phyloP scores from a whole-genome alignment of 805 yeast species.

The Saccharomycopsis selenospora region DNA sequence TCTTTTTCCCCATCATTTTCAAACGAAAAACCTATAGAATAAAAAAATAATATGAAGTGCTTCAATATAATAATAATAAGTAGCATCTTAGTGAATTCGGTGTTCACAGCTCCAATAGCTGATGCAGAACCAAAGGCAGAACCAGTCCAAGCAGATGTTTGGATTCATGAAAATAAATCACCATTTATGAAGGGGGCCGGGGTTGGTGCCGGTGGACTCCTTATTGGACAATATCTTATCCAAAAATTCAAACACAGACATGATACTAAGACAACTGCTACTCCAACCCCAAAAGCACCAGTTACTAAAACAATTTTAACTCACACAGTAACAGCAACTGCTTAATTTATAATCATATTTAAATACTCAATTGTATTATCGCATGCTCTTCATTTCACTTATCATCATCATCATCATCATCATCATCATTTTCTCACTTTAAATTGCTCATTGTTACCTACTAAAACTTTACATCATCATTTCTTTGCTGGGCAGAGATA shows the following conservation, averaged over 20 bases:
- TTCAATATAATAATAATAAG: not conserved
- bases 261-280: not conserved
- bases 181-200: conserved; percentile 2
- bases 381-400: too few species aligned
- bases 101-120: not conserved
- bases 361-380: too few species aligned
- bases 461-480: too few species aligned
- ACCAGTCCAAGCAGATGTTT: not conserved
- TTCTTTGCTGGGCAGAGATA: too few species aligned
- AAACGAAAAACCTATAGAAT: too few species aligned
- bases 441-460: too few species aligned
- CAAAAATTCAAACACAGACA: not conserved
- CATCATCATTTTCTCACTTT: too few species aligned
- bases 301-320: too few species aligned
- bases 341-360: too few species aligned
- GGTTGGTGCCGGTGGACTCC: conserved; percentile 1
- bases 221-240: not conserved
- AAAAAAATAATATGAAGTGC: not conserved
- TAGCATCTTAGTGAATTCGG: not conserved
- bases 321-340: too few species aligned
- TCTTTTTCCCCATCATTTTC: too few species aligned
- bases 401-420: too few species aligned
- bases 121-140: not conserved
- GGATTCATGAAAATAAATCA: not conserved
- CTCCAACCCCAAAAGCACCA: not conserved